Base-by-base conservation (phyloP, 331 rosid genomes). In the Malus hybrid region DNA sequence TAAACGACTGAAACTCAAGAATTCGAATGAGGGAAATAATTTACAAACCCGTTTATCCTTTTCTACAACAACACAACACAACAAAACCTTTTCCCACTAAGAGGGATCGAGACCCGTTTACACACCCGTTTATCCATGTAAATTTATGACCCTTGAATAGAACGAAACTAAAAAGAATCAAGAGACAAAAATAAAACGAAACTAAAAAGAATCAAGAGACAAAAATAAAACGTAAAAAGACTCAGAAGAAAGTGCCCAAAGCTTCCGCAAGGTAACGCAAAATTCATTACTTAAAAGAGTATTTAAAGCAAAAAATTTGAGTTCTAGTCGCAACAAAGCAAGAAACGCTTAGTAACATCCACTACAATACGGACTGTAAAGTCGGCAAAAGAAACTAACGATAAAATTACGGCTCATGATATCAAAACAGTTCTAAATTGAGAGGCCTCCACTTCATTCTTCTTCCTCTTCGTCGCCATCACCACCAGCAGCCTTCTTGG, bases 401-500 rank as follows among this genome's bases (percentile, higher is more conserved):
- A 33, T 24, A 39, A 70, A 32, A 36, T 15, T 56, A 24, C 9
- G 36, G 34, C 19, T 24, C 28, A 24, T 22, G 19, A 66, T 30
- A 34, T 66, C 28, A 26, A 63, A 63, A 34, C 53, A 11, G 5
- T 42, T 29, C 61, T 65, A 74, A 9, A 62, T 56, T 44, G 6
- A 22, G 19, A 71, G 18, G 12, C 32, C 50, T 28, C 39, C 12
- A 15, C 46, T 67, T 82, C 82, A 82, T 26, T 82, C 82, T 52
- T 82, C 85, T 28, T 82, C 85, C 11, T 82, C 85, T 36, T 82
- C 85, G 8, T 78, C 82, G 16, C 85, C 85, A 63, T 77, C 82
- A 6, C 85, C 85, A 22, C 85, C 66, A 14, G 82, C 66, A 19
- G 85, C 79, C 79, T 82, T 82, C 82, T 82, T 82, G 30, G 82